These are phyloP conservation scores for Tuber aestivum DNA, from an alignment of 495 filamentous ascomycete species.

Conservation along the genomic window DNA sequence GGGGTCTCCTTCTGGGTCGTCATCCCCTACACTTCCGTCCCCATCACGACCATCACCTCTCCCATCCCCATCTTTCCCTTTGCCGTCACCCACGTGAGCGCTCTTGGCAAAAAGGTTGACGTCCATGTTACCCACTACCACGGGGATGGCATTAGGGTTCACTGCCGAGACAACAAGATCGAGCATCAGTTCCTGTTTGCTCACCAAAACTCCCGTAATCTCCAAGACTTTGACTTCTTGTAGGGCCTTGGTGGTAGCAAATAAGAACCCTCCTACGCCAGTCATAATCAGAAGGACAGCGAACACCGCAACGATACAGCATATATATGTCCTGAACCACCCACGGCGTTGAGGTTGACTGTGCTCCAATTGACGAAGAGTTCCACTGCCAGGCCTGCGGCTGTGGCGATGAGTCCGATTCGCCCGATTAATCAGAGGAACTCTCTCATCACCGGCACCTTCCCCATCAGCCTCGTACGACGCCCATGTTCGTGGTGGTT, in stretches of 20 bases:
- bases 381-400: conserved; percentile 55
- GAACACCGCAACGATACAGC: conserved; percentile 67
- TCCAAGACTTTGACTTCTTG: conserved; percentile 65
- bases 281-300: conserved; percentile 71
- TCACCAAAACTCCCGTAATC: conserved; percentile 83
- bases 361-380: conserved; percentile 67
- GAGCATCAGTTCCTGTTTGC: conserved; percentile 91
- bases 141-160: conserved; percentile 85
- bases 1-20: conserved; percentile 39
- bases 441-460: conserved; percentile 84
- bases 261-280: conserved; percentile 76
- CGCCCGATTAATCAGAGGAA: conserved; percentile 65
- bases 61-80: conserved; percentile 53
- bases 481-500: conserved; percentile 45
- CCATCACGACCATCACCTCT: conserved; percentile 38
- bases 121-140: conserved; percentile 76
- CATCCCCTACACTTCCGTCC: conserved; percentile 14
- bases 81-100: conserved; percentile 69
- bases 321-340: conserved; percentile 65
- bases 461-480: conserved; percentile 63
- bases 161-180: conserved; percentile 80
- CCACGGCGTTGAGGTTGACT: conserved; percentile 62
- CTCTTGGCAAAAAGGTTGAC: conserved; percentile 92
- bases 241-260: conserved; percentile 84
- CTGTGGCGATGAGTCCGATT: conserved; percentile 54